Evolutionary conservation across 306 rosid genomes (phyloP), one percentile per base, ranked within the genome.

Genomic region (Canavalia gladiata): DNA sequence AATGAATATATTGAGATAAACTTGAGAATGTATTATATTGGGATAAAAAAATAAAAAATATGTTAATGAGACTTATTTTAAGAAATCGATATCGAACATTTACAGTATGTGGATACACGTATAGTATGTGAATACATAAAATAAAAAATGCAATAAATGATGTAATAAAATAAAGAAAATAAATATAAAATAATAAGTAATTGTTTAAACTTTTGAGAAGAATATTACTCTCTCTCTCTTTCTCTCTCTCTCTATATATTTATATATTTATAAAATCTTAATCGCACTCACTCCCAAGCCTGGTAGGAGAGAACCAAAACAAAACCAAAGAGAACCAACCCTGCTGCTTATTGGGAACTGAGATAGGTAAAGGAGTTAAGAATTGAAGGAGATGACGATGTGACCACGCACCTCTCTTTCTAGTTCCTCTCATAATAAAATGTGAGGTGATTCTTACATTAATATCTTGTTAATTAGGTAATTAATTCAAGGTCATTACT

Each of bases 221-320:
- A 41, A 12, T 52, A 46, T 43, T 41, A 51, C 13, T 3, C n/a
- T 4, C 30, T 1, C 5, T 55, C 13, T 43, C 66, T 54, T 47
- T 72, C 35, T 47, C 67, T 43, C 13, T 6, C 37, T 3, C 7
- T 52, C 13, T 55, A 1, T 72, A 6, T 1, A 12, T 35, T 33
- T 30, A 50, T 12, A 10, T 69, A 70, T 58, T 28, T 13, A 4
- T 57, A 6, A 31, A 71, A 82, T 79, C 75, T 52, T 86, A 68
- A 52, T 60, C 3, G 85, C 97, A 86, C 98, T 92, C 96, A 90
- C 97, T 94, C 88, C 92, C 87, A 92, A 85, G 88, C 58, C 42
- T 67, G 76, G 2, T 52, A n/a, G 43, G 30, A 45, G 76, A 50
- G 33, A 78, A 76, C 86, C 25, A 18, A 18, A 18, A 18, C 85